Base-by-base conservation (phyloP, 2,329 filamentous ascomycete genomes). In the Apiospora sp. region DNA sequence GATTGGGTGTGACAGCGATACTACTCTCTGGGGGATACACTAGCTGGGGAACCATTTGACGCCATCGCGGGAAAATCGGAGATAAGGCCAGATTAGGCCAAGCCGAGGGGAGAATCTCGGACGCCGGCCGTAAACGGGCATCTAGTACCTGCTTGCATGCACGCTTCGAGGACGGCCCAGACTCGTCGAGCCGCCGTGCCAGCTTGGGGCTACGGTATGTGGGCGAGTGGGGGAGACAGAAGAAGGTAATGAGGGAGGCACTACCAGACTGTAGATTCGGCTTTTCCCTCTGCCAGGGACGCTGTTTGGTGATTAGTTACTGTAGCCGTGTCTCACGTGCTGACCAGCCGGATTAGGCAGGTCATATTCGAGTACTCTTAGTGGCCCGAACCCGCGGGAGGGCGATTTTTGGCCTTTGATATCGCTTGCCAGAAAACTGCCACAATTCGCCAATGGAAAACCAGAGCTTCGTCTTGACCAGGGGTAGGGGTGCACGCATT, bases 341-440 rank as follows among this genome's bases (percentile, higher is more conserved):
- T 41, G 58, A 64, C 58, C 58, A 64, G 30, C 58, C 34, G 58
- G 16, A 41, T 64, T 64, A 64, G 58, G 58, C 58, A 64, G 58
- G 58, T 41, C 58, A 14, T 41, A 41, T 12, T 10, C 41, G 58
- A 34, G 34, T 34, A 2, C n/a, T 34, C 30, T 13, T n/a, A 64
- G 58, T 64, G 58, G 58, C 30, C 58, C 58, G 34, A 64, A 64
- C 22, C 58, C 34, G 58, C 58, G 58, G 58, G 58, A 64, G 22
- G 58, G 27, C 27, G 27, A 30, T 30, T 30, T 30, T 30, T 34
- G 30, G 34, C 34, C 58, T 64, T 41, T 24, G 58, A 41, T n/a
- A 41, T 64, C 30, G 46, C 19, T 22, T 22, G 34, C 54, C 54
- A 54, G 30, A 7, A 22, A 61, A 14, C 24, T 54, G 24, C 30